Conservation (phyloP, 495 filamentous ascomycete genomes). For the Neurospora sp. region DNA sequence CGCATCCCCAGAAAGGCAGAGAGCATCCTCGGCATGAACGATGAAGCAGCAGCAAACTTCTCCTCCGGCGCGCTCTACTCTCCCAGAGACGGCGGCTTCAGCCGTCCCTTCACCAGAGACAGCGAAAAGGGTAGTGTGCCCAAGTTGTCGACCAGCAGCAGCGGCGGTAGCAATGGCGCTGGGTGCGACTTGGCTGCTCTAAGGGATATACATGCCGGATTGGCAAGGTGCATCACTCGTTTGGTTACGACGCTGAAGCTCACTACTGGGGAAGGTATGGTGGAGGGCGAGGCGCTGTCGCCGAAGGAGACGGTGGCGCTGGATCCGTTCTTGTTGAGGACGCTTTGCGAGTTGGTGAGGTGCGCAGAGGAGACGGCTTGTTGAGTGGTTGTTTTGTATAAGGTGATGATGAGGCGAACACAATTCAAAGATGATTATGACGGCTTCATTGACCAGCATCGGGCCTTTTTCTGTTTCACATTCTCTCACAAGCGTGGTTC, state of each 20-base stretch:
- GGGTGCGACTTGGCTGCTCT: constrained; percentile 4
- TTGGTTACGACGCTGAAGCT: constrained; percentile 29
- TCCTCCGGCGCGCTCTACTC: neutral
- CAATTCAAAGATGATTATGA: neutral
- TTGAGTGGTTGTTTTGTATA: neutral
- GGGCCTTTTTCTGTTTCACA: neutral
- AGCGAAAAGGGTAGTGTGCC: neutral
- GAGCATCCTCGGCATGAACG: constrained; percentile 27
- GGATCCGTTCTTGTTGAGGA: constrained; percentile 28
- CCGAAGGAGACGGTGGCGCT: constrained; percentile 10
- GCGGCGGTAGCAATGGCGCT: neutral
- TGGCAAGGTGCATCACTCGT: constrained; percentile 27
- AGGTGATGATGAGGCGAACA: neutral
- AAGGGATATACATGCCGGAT: constrained; percentile 23
- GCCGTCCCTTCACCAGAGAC: constrained; percentile 9
- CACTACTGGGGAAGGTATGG: constrained; percentile 5
- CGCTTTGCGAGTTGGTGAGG: constrained; percentile 34
- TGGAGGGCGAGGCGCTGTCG: neutral
- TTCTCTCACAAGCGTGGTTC: neutral
- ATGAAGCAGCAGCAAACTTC: neutral
- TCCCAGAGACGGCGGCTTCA: neutral
- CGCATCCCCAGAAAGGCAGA: constrained; percentile 31
- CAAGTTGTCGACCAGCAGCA: neutral
- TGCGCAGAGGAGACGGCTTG: constrained; percentile 22
- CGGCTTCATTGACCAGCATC: neutral